Conservation (phyloP, 257 asterid species). For the Misopates orontium region DNA sequence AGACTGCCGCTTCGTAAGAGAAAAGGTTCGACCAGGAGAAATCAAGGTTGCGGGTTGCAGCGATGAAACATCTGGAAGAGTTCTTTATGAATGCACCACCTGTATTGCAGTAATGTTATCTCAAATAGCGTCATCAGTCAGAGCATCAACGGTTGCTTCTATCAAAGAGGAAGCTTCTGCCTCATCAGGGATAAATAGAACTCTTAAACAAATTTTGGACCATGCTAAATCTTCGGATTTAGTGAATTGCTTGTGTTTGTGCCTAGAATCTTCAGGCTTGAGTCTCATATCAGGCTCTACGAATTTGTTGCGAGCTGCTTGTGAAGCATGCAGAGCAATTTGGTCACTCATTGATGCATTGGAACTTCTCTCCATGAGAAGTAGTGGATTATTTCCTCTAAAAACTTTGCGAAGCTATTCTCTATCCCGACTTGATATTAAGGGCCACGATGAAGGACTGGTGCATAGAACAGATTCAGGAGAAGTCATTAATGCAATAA, state of each 20-base stretch:
- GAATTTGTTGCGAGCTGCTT: constrained; percentile 82
- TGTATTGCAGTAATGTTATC: constrained; percentile 81
- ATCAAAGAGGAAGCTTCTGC: constrained; percentile 44
- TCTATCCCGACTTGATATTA: constrained; percentile 50
- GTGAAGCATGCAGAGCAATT: constrained; percentile 86
- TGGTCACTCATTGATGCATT: constrained; percentile 80
- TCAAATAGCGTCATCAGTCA: constrained; percentile 66
- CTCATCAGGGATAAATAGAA: constrained; percentile 46
- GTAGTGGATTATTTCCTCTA: constrained; percentile 60
- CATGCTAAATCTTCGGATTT: constrained; percentile 72
- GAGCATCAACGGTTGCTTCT: constrained; percentile 55
- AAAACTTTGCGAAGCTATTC: constrained; percentile 56
- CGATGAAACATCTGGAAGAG: constrained; percentile 75
- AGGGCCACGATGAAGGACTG: constrained; percentile 47
- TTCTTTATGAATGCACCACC: constrained; percentile 74
- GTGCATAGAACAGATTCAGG: constrained; percentile 40
- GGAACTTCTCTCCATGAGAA: constrained; percentile 60
- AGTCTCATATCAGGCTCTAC: constrained; percentile 90
- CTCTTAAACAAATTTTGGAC: constrained; percentile 57
- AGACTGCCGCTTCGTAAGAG: too few relatives aligned
- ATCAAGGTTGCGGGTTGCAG: constrained; percentile 67
- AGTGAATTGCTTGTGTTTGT: constrained; percentile 58
- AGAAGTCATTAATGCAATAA: constrained; percentile 58
- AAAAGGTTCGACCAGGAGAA: too few relatives aligned
- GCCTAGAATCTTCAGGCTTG: constrained; percentile 86